phyloP scores from a whole-genome alignment of 768 basidiomycete species.

The Trametes maxima region DNA sequence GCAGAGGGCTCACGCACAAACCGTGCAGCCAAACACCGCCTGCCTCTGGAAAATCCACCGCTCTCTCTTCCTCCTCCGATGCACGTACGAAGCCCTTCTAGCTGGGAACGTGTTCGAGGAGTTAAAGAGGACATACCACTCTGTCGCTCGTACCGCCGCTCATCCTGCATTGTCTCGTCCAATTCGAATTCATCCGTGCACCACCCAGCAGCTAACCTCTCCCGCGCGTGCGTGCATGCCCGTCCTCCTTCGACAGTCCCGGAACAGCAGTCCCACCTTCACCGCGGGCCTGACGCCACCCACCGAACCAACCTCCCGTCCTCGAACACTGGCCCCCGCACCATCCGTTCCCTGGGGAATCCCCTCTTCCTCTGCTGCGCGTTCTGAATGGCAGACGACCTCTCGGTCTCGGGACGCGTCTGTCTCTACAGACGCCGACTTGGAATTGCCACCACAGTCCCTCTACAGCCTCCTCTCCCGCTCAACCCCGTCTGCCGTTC shows the following conservation, averaged over 20 bases:
- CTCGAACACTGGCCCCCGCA: neutral
- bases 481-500: neutral
- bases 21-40: neutral
- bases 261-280: neutral
- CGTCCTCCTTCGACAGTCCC: neutral
- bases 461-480: conserved; percentile 3
- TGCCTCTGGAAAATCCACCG: conserved; percentile 1
- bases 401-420: neutral
- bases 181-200: neutral
- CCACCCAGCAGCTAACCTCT: neutral
- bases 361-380: conserved; percentile 13
- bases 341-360: neutral
- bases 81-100: neutral
- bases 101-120: conserved; percentile 15
- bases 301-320: neutral
- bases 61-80: neutral
- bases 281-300: conserved; percentile 2
- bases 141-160: conserved; percentile 3
- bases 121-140: conserved; percentile 14
- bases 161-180: conserved; percentile 6
- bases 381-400: neutral
- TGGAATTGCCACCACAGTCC: conserved; percentile 11
- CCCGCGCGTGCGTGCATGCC: neutral
- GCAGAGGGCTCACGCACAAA: neutral
- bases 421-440: conserved; percentile 9